Base-by-base conservation (phyloP, 2,329 filamentous ascomycete genomes). In the Pestalotiopsis fici region DNA sequence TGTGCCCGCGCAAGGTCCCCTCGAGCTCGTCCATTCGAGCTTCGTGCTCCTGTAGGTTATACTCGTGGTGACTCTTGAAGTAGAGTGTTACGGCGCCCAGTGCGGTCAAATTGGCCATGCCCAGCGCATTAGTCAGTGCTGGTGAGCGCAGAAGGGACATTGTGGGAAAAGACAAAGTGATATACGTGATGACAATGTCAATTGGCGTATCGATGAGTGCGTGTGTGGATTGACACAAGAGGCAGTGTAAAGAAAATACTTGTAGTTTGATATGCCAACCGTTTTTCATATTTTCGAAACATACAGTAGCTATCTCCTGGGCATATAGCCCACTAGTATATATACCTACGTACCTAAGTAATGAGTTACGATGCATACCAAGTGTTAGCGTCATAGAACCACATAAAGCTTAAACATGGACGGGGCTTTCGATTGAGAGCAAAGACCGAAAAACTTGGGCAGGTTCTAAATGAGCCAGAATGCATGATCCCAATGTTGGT, bases 1-100 rank as follows among this genome's bases (percentile, higher is more conserved):
- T 63, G 27, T 63, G 60, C 18, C 60, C 60, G 11, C 60, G 60
- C 60, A 63, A 27, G 4, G 60, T 63, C 12, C 60, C 60, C 27
- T 63, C 60, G 21, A 63, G 60, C 27, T 63, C 60, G 39, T 63
- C 60, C 60, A 63, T 63, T 12, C 60, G 60, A 35, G 60, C 35
- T 23, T 63, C 60, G 27, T 63, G 60, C 60, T 47, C n/a, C 39
- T 63, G 12, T n/a, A 63, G 37, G 39, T 63, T 63, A n/a, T 63
- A 47, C 11, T 63, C 60, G 37, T 63, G 60, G 37, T 63, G 60
- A 37, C 60, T 47, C 25, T 63, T 63, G 60, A 63, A 63, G 27
- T 63, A 63, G 21, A 43, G 21, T 6, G 60, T 64, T 23, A 37
- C n/a, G 25, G 47, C 61, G n/a, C 61, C 61, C 21, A 64, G 25